A percentile compares a stretch with the other conserved stretches of the same genome.
Conservation (phyloP, 371 early-diverging fungal genomes). For the Mucor circinelloides region DNA sequence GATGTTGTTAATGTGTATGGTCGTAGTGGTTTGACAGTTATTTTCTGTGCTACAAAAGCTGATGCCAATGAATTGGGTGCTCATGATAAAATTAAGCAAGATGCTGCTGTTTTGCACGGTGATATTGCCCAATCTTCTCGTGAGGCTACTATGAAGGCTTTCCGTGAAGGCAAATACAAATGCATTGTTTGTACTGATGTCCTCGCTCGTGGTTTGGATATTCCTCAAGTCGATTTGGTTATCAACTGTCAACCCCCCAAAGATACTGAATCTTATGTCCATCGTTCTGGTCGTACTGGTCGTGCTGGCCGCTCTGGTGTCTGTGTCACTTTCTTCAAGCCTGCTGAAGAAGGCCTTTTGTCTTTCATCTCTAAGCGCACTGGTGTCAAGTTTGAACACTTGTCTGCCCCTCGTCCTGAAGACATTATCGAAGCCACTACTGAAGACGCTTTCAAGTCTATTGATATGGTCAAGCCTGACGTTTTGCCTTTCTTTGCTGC, state of each 20-base stretch:
- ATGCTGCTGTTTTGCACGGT: slow-evolving; percentile 92
- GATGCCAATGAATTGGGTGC: slow-evolving; percentile 89
- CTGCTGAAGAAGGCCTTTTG: slow-evolving; percentile 78
- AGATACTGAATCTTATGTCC: slow-evolving; percentile 94
- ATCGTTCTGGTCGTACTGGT: slow-evolving; percentile 98
- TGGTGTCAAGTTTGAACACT: slow-evolving; percentile 78
- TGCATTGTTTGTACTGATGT: slow-evolving; percentile 95
- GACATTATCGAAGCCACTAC: slow-evolving; percentile 86
- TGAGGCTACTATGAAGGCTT: slow-evolving; percentile 86
- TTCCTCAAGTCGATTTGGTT: slow-evolving; percentile 95
- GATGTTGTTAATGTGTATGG: slow-evolving; percentile 89
- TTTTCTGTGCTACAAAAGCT: slow-evolving; percentile 92
- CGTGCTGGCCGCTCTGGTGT: slow-evolving; percentile 92
- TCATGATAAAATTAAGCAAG: slow-evolving; percentile 75
- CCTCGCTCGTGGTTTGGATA: slow-evolving; percentile 97
- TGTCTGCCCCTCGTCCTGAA: slow-evolving; percentile 86
- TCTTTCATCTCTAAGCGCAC: slow-evolving; percentile 74
- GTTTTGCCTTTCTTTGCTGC: slow-evolving; percentile 78
- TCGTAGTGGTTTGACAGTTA: slow-evolving; percentile 79
- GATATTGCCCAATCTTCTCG: slow-evolving; percentile 91
- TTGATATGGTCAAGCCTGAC: slow-evolving; percentile 70
- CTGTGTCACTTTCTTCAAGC: slow-evolving; percentile 92
- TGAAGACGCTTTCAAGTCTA: slow-evolving; percentile 68
- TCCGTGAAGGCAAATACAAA: slow-evolving; percentile 83
- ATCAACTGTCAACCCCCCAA: slow-evolving; percentile 97